Conservation (phyloP, 345 rosid genomes). For the Draba incana region DNA sequence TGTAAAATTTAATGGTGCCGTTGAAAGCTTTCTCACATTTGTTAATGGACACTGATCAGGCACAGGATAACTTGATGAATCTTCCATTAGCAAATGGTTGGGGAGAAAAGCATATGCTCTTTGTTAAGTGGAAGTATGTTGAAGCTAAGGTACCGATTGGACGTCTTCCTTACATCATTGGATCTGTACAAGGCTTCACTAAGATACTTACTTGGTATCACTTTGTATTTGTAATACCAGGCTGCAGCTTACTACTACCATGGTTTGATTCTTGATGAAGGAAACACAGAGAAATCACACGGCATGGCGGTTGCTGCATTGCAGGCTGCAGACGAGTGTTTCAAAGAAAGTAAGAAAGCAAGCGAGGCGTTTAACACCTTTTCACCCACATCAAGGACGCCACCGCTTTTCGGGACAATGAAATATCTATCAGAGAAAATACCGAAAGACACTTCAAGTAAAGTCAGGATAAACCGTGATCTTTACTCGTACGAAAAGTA, state of each 20-base stretch:
- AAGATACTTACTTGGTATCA: constrained; percentile 23
- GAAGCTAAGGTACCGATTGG: constrained; percentile 68
- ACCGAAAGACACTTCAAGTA: constrained; percentile 89
- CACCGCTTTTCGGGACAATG: constrained; percentile 88
- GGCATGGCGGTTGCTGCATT: constrained; percentile 97
- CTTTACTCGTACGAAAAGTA: constrained; percentile 84
- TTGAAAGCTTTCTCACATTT: constrained; percentile 21
- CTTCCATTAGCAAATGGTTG: constrained; percentile 88
- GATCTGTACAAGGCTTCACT: constrained; percentile 17
- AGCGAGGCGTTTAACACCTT: constrained; percentile 72
- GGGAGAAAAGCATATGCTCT: constrained; percentile 88
- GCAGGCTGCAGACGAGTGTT: constrained; percentile 92
- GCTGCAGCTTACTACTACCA: constrained; percentile 99
- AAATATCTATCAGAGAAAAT: constrained; percentile 90
- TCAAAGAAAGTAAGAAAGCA: constrained; percentile 82
- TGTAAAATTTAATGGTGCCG: not conserved
- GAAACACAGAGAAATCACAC: constrained; percentile 93
- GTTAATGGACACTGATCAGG: constrained; percentile 53
- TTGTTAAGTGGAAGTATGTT: constrained; percentile 78
- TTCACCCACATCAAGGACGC: constrained; percentile 84
- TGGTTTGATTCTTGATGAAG: constrained; percentile 96
- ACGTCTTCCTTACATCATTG: constrained; percentile 11
- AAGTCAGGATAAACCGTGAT: constrained; percentile 92
- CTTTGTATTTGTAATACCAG: constrained; percentile 38
- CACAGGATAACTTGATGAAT: constrained; percentile 83